Base-by-base conservation (phyloP, 140 eudicot species). In the Senecio squalidus region DNA sequence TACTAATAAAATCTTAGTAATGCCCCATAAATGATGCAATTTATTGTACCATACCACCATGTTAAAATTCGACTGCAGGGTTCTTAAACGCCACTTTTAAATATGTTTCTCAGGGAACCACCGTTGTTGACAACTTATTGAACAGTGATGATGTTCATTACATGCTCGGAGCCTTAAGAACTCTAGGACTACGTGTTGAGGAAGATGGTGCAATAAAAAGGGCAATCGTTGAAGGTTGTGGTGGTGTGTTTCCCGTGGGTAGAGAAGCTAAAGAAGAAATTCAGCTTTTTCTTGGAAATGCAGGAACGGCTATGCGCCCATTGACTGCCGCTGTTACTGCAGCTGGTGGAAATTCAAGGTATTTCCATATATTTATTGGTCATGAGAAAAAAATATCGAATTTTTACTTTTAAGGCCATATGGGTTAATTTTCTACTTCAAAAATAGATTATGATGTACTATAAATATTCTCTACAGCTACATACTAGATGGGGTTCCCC, bases 291-390 rank as follows among this genome's bases (percentile, higher is more conserved):
- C 80, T 92, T 34, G 98, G 96, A 56, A 92, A 92, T 78, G 98
- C 96, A 49, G 98, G 98, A 60, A 92, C 98, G 3, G 96, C 96
- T 13, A 92, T 92, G 98, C 92, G 95, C 30, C 98, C 98, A 28
- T 78, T 92, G 66, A 92, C 98, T 55, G 98, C 96, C 61, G 96
- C 95, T 7, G 95, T 92, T 60, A 70, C 89, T 21, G 98, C 81
- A 48, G 98, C 98, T 44, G 98, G 98, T 29, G 98, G 98, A 53
- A 79, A 87, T 63, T 62, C 96, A 30, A 92, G 92, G 98, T 92
- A 21, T 54, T 68, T 47, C 20, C n/a, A 48, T 25, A 26, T 51
- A 13, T n/a, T 26, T 17, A 31, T 31, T 31, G 38, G 0, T 4
- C 9, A 6, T 4, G 26, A n/a, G 13, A 52, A 52, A n/a, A 8